Evolutionary conservation across 2,329 filamentous ascomycete species (phyloP), one percentile per base, ranked within the genome.

Genomic region (Fusarium oligoseptatum): DNA sequence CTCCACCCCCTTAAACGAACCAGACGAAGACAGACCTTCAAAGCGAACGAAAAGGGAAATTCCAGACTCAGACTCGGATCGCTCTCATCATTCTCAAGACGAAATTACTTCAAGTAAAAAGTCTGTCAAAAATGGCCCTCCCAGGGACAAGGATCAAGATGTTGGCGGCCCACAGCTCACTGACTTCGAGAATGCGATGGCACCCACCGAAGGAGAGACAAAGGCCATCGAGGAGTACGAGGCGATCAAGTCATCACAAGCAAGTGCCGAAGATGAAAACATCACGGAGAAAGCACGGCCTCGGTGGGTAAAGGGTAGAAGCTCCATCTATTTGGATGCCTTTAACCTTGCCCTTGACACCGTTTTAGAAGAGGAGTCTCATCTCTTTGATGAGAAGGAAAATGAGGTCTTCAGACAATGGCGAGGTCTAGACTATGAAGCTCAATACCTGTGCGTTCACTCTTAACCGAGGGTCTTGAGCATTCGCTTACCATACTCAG

Each of bases 241-340:
- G 82, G 86, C 87, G 3, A 91, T 92, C 73, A 89, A 89, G 75
- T 88, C 89, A 32, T 91, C 89, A 22, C 88, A 90, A 70, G 66
- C 69, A 5, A 79, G 81, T 55, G 75, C 76, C 3, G 77, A 79
- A n/a, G 78, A 80, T 10, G 79, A 87, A 63, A 82, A 83, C 5
- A 80, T 84, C 11, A 80, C 86, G 10, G 79, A 86, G 6, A 86
- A 88, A 72, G 81, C 66, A 72, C 79, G 70, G 6, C 76, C 81
- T 6, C 58, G 69, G 69, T 98, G 94, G 94, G 83, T 91, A 6
- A 91, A 88, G 78, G 94, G 95, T 0, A 92, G 91, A 81, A 97
- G 92, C 79, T 98, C 95, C 2, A 94, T 99, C 65, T 99, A 99
- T 78, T 95, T 98, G 20, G 97, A 99, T 84, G 97, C 97, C 1